Base-by-base conservation (phyloP, 2,329 filamentous ascomycete species). In the Aspergillus glaucus region DNA sequence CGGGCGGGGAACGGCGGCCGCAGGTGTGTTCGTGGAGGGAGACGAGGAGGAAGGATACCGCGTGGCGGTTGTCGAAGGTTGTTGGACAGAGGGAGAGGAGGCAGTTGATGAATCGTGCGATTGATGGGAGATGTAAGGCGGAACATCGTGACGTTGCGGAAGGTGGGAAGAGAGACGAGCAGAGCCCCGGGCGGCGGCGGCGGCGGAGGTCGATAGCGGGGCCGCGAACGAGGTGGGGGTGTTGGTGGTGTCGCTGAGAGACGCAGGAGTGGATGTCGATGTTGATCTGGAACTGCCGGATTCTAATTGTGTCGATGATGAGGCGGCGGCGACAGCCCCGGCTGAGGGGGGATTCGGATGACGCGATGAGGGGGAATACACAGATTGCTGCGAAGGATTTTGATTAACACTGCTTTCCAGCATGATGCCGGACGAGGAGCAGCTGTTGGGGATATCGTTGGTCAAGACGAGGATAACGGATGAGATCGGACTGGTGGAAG, bases 361-460 rank as follows among this genome's bases (percentile, higher is more conserved):
- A 44, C 51, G 58, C 52, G 58, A 55, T 36, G 59, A 60, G 44
- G 63, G 56, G 44, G 60, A 62, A 61, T 64, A 65, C 43, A 19
- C 10, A 2, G 61, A 55, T 36, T 69, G 68, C 61, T 75, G 73
- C 45, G 61, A 59, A n/a, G 62, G 47, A 53, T 63, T 65, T 58
- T 40, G 17, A 21, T 12, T 40, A 19, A 17, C 61, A 59, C 70
- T 65, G 57, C 69, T 69, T 68, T 74, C 75, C 62, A 79, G 73
- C 75, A 88, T 86, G 78, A 84, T 86, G 73, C 78, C 82, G 75
- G 82, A 81, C 26, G 26, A 71, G 86, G 85, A 72, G 82, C 80
- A 61, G 81, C 78, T 60, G 34, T 15, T 36, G 14, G 3, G 6
- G 8, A 30, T 30, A 12, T 30, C 26, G 26, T 30, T 30, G 26